Evolutionary conservation across 2,329 filamentous ascomycete genomes (phyloP), one percentile per base, ranked within the genome.

Genomic region (Botrytis deweyae): DNA sequence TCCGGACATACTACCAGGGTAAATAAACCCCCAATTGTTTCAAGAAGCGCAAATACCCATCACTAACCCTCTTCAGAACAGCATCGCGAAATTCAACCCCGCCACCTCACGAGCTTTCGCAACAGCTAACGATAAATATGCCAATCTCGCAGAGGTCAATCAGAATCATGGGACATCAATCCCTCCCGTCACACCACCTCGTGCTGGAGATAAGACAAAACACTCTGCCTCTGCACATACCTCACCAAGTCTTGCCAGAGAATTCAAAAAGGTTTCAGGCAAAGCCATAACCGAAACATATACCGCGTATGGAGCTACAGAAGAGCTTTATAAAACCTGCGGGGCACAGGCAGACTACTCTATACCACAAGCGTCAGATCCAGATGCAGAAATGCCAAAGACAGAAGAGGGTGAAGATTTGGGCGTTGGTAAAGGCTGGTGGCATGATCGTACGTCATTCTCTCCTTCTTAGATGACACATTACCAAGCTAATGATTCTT

Each of bases 341-440:
- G 75, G 77, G 10, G 46, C 69, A 20, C 79, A 80, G 36, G 78
- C 79, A 52, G 72, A 77, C 40, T 80, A 80, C 44, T 75, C 71
- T 29, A 78, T 80, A 42, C 76, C 77, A n/a, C 73, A 77, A 65
- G 72, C 76, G 5, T 62, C 66, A 16, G 72, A 78, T 62, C 36
- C 91, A 77, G 91, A 91, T 78, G 88, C 87, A 0, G 87, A 88
- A 66, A 88, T 96, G 71, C 88, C 90, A 42, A 91, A 90, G 82
- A 92, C 92, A 4, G 89, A 89, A 71, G 90, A 92, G 46, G 95
- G 94, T 14, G 93, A 97, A 82, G 93, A 98, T 82, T 82, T 98
- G 67, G 95, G 95, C 25, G 85, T 89, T 38, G 91, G 91, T 5
- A 86, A 87, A 38, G 90, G 91, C 20, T 92, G 91, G 86, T 98